Base-by-base conservation (phyloP, 257 asterid genomes). In the Haberlea rhodopensis region DNA sequence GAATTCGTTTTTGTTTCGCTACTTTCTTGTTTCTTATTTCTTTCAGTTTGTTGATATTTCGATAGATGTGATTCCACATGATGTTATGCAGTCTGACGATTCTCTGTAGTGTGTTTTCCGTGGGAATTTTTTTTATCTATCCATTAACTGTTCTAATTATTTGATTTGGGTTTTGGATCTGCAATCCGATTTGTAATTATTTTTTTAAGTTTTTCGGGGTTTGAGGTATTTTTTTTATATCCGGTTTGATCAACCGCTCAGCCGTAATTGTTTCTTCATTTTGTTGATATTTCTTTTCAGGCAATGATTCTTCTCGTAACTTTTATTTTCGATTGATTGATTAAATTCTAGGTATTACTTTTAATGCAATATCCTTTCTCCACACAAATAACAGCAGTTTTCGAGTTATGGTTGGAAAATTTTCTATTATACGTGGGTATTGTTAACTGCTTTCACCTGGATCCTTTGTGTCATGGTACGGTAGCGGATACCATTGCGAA, bases 131-230 rank as follows among this genome's bases (percentile, higher is more conserved):
- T 49, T 46, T 21, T 0, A 8, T 18, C 21, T n/a, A 6, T 21
- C 56, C 56, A 19, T 51, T 48, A 19, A 48, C 19, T 5, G 6
- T 48, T 48, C 11, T n/a, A 0, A 15, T 46, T 46, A 15, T 28
- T 45, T 37, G 29, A 28, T 28, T 10, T 58, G 66, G 72, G 73
- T 40, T 61, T 46, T 13, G n/a, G 46, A 37, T 10, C 46, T 10
- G 4, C n/a, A n/a, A 5, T 37, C 46, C 11, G 46, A 37, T 37
- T 37, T n/a, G n/a, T n/a, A n/a, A n/a, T n/a, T n/a, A n/a, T n/a
- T n/a, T n/a, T 29, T 29, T 6, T 7, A 7, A 5, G 11, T 29
- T 29, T 29, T 29, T 29, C 37, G 37, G 6, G 2, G 6, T 29
- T 29, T 29, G 37, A 7, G 37, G 37, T 29, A 29, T 8, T 2